Evolutionary conservation across 345 rosid genomes (phyloP).

Genomic region (Gossypium mustelinum): DNA sequence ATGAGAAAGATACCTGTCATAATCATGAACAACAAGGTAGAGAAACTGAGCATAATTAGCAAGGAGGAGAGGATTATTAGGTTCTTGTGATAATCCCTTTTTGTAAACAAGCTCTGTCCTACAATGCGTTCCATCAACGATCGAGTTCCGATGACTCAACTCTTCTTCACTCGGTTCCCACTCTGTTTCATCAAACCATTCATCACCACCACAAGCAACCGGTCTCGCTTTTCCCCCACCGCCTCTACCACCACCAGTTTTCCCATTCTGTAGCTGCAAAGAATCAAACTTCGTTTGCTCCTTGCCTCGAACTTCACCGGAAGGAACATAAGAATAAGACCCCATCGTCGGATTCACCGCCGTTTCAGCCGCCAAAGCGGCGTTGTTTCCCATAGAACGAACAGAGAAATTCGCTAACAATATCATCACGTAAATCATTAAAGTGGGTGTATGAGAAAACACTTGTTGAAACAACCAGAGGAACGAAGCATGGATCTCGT

Average conservation of each 20-base stretch:
- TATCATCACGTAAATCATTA: slow-evolving; percentile 91
- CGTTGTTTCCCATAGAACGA: slow-evolving; percentile 52
- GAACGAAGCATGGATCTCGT: slow-evolving; percentile 80
- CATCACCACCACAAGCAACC: slow-evolving; percentile 48
- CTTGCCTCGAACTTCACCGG: slow-evolving; percentile 25
- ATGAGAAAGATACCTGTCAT: slow-evolving; percentile 56
- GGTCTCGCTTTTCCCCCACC: slow-evolving; percentile 68
- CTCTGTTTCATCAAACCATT: background rate
- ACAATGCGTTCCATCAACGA: too few species aligned
- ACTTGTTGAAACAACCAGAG: slow-evolving; percentile 94
- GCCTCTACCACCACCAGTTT: slow-evolving; percentile 21
- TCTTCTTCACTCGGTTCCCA: too few species aligned
- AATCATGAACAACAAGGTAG: slow-evolving; percentile 56
- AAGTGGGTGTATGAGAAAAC: slow-evolving; percentile 84
- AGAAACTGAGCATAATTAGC: slow-evolving; percentile 92
- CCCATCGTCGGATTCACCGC: slow-evolving; percentile 22
- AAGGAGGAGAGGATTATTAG: slow-evolving; percentile 63
- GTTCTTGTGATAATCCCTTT: slow-evolving; percentile 51
- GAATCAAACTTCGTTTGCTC: slow-evolving; percentile 39
- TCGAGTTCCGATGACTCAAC: too few species aligned
- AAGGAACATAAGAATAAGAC: slow-evolving; percentile 19
- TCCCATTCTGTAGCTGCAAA: slow-evolving; percentile 13
- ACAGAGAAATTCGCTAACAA: slow-evolving; percentile 83
- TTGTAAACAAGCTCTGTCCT: slow-evolving; percentile 46
- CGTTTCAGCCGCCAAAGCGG: slow-evolving; percentile 38